These are phyloP conservation scores for Phytophthora syringae DNA, from an alignment of 352 stramenopile species.

Conservation along the genomic window DNA sequence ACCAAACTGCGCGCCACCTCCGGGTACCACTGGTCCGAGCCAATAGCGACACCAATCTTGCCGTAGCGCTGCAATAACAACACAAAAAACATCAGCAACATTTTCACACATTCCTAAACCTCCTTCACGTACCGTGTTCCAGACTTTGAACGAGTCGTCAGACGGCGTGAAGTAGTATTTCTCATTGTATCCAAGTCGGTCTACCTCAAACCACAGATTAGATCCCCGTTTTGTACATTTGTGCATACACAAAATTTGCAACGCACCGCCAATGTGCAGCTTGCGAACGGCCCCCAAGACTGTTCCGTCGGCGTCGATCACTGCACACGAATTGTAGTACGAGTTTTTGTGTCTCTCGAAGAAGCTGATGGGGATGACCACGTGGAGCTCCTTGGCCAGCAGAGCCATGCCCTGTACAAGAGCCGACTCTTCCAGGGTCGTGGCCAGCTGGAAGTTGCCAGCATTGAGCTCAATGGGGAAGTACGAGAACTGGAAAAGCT, in stretches of 20 bases:
- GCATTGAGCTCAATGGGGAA: slow-evolving; percentile 92
- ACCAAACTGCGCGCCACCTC: slow-evolving; percentile 89
- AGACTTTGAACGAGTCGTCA: slow-evolving; percentile 91
- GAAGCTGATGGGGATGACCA: slow-evolving; percentile 93
- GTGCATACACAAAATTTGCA: background rate
- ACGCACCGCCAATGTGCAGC: slow-evolving; percentile 88
- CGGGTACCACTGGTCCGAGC: slow-evolving; percentile 94
- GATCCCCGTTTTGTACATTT: background rate
- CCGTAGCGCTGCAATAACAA: slow-evolving; percentile 71
- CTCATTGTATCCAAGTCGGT: slow-evolving; percentile 91
- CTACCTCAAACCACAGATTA: slow-evolving; percentile 27
- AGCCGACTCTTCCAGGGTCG: slow-evolving; percentile 82
- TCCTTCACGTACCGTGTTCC: slow-evolving; percentile 69
- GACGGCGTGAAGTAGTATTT: slow-evolving; percentile 95
- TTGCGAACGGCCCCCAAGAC: slow-evolving; percentile 90
- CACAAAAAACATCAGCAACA: background rate
- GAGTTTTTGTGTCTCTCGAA: slow-evolving; percentile 92
- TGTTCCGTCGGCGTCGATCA: slow-evolving; percentile 91
- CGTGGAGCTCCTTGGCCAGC: slow-evolving; percentile 90
- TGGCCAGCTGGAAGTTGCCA: slow-evolving; percentile 89
- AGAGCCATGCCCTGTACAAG: slow-evolving; percentile 89
- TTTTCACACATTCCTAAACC: background rate
- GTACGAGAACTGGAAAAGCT: slow-evolving; percentile 92
- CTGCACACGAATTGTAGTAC: slow-evolving; percentile 93
- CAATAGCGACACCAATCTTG: slow-evolving; percentile 89